Evolutionary conservation across 345 rosid species (phyloP).

Genomic region (Pugionium dolabratum): DNA sequence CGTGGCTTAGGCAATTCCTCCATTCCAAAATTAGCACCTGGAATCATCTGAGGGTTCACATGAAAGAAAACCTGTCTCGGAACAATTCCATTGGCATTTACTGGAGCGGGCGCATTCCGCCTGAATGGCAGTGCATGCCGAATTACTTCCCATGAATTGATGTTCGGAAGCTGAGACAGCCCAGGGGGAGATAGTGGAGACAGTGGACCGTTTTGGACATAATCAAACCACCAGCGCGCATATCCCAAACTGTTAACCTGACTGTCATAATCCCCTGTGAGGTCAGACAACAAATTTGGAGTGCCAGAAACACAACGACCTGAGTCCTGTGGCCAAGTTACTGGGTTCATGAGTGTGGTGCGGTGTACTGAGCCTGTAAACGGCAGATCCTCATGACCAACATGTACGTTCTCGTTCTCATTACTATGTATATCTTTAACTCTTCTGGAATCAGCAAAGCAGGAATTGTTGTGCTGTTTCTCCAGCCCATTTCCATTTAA

Average conservation of each 20-base stretch:
- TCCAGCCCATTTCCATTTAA: conserved; percentile 43
- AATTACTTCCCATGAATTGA: conserved; percentile 63
- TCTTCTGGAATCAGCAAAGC: conserved; percentile 33
- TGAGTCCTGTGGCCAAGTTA: conserved; percentile 45
- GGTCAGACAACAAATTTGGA: conserved; percentile 55
- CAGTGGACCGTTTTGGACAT: conserved; percentile 44
- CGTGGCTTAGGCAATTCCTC: conserved; percentile 73
- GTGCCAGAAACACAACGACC: conserved; percentile 35
- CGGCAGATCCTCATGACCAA: conserved; percentile 43
- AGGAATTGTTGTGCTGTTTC: conserved; percentile 38
- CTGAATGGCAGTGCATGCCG: conserved; percentile 51
- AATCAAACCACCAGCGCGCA: conserved; percentile 53
- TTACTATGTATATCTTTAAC: conserved; percentile 22
- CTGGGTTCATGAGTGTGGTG: conserved; percentile 38
- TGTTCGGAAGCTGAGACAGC: conserved; percentile 50
- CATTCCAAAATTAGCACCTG: conserved; percentile 51
- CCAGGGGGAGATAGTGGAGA: conserved; percentile 50
- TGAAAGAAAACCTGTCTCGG: conserved; percentile 51
- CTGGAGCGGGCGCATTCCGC: conserved; percentile 43
- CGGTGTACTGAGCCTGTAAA: conserved; percentile 43
- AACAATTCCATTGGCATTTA: conserved; percentile 51
- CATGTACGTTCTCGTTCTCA: conserved; percentile 40
- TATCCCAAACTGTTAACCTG: conserved; percentile 48
- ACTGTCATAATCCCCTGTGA: conserved; percentile 60
- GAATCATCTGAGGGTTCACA: conserved; percentile 50